These are phyloP conservation scores for Leccinum longicurvipes DNA, from an alignment of 768 basidiomycete species.

Conservation along the genomic window DNA sequence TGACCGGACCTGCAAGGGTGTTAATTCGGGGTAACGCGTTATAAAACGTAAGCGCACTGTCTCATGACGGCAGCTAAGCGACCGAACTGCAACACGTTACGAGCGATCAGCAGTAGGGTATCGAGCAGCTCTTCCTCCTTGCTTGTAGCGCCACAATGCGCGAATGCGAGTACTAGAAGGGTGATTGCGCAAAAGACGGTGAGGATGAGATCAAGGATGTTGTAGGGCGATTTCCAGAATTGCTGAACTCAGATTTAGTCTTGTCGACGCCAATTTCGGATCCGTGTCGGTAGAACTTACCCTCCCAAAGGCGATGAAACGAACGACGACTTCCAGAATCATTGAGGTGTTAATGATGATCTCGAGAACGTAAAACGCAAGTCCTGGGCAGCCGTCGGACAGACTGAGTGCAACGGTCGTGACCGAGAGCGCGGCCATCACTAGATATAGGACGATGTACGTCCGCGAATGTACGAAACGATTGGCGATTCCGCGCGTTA, in stretches of 20 bases:
- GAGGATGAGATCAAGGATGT: conserved; percentile 82
- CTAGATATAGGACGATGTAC: conserved; percentile 86
- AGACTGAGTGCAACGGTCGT: conserved; percentile 84
- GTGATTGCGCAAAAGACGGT: conserved; percentile 90
- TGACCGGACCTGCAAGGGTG: conserved; percentile 65
- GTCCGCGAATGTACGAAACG: conserved; percentile 84
- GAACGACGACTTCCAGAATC: conserved; percentile 90
- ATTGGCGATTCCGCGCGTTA: conserved; percentile 82
- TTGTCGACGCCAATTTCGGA: background rate
- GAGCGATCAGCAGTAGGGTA: conserved; percentile 84
- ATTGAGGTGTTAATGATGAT: conserved; percentile 85
- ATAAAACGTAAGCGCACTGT: conserved; percentile 39
- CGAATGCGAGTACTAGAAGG: conserved; percentile 81
- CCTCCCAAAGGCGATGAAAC: conserved; percentile 89
- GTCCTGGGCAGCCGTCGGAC: conserved; percentile 78
- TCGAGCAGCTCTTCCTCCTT: conserved; percentile 95
- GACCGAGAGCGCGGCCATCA: conserved; percentile 82
- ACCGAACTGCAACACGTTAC: conserved; percentile 91
- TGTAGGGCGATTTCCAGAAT: conserved; percentile 81
- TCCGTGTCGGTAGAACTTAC: conserved; percentile 45
- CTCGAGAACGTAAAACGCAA: conserved; percentile 88
- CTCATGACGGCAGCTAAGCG: conserved; percentile 62
- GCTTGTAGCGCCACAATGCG: conserved; percentile 77
- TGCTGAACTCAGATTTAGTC: conserved; percentile 47
- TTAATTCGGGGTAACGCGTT: conserved; percentile 5